Conservation (phyloP, 208 protist species). For the Leishmania major region DNA sequence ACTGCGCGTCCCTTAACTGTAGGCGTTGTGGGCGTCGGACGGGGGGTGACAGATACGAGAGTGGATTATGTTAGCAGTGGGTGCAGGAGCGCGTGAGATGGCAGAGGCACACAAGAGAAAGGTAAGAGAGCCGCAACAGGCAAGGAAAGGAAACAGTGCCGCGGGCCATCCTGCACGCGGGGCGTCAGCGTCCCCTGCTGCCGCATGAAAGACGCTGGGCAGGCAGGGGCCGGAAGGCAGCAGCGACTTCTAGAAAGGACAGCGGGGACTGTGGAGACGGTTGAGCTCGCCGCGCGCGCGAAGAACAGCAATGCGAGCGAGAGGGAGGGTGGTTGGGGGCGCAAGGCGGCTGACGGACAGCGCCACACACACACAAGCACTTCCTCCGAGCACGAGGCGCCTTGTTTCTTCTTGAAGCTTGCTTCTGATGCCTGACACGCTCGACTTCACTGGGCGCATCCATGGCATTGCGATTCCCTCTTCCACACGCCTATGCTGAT, state of each 20-base stretch:
- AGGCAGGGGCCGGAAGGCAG: neutral
- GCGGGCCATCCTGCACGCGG: neutral
- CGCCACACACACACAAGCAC: neutral
- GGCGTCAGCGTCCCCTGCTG: neutral
- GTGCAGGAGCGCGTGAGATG: neutral
- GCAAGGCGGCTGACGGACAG: neutral
- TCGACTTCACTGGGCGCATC: neutral
- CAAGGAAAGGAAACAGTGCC: neutral
- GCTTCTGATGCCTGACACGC: neutral
- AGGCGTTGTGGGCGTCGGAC: neutral
- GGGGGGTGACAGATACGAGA: neutral
- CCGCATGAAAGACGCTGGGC: neutral
- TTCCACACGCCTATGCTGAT: neutral
- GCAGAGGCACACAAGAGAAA: neutral
- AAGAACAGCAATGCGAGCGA: neutral
- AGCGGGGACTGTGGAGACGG: no score
- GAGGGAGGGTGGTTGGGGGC: neutral
- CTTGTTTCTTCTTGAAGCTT: neutral
- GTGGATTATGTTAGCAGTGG: neutral
- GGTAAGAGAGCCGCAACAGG: neutral
- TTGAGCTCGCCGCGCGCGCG: neutral
- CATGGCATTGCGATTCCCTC: neutral
- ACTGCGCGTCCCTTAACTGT: neutral
- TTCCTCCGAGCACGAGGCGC: neutral
- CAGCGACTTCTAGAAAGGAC: neutral